Percentiles rank a stretch among this genome's conserved stretches.
Evolutionary conservation across 2,329 filamentous ascomycete genomes (phyloP).

Genomic region (Aureobasidium sp.): DNA sequence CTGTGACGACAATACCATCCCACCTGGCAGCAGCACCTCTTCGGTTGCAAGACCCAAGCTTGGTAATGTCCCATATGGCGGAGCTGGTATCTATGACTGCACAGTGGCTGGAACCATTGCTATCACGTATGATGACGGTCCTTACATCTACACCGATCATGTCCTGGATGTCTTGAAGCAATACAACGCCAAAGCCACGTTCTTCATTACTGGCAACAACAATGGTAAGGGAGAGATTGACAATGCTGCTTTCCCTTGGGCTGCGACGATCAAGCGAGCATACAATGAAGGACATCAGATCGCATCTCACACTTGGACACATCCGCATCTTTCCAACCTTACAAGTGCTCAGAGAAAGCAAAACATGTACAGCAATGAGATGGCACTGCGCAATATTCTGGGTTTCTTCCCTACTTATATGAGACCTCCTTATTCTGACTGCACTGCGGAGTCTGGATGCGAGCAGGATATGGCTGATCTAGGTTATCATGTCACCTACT

Average conservation of each 20-base stretch:
- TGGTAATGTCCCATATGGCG: constrained; percentile 49
- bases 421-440: constrained; percentile 41
- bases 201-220: constrained; percentile 68
- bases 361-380: constrained; percentile 46
- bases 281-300: constrained; percentile 50
- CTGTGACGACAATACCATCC: constrained; percentile 51
- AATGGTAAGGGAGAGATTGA: constrained; percentile 49
- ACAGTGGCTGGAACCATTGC: constrained; percentile 53
- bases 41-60: constrained; percentile 44
- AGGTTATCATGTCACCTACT: constrained; percentile 53
- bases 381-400: constrained; percentile 48
- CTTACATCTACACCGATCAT: constrained; percentile 60
- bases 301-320: constrained; percentile 50
- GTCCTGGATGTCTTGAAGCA: constrained; percentile 60
- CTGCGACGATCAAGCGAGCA: constrained; percentile 48
- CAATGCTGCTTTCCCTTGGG: constrained; percentile 36
- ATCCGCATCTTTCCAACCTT: constrained; percentile 40
- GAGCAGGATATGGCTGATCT: constrained; percentile 34
- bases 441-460: constrained; percentile 32
- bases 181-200: constrained; percentile 66
- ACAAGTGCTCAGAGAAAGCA: constrained; percentile 36
- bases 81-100: constrained; percentile 49
- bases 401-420: constrained; percentile 49
- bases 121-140: constrained; percentile 80
- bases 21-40: constrained; percentile 48